Conservation (phyloP, 176 grass and related monocot species). For the Zea luxurians region DNA sequence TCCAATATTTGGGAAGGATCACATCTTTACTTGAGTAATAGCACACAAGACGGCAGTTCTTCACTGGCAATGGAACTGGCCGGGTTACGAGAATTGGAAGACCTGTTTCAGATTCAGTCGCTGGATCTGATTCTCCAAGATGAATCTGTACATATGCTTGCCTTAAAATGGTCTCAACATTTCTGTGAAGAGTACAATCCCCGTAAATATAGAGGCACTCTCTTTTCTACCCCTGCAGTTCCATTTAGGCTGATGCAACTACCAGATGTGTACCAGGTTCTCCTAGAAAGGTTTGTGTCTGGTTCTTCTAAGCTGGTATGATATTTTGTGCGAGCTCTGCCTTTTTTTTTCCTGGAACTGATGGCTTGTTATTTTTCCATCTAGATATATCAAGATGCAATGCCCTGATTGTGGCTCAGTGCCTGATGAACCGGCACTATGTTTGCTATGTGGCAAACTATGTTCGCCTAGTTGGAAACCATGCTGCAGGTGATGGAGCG, state of each 20-base stretch:
- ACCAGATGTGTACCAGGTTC: constrained; percentile 86
- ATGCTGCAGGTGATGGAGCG: constrained; percentile 75
- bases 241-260: constrained; percentile 93
- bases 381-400: constrained; percentile 84
- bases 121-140: constrained; percentile 77
- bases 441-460: constrained; percentile 86
- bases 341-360: constrained; percentile 18
- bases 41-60: constrained; percentile 41
- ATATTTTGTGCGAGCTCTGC: not conserved
- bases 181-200: constrained; percentile 70
- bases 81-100: constrained; percentile 77
- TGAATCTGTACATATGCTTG: constrained; percentile 58
- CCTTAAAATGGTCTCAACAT: constrained; percentile 87
- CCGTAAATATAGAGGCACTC: constrained; percentile 48
- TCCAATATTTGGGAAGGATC: constrained; percentile 81
- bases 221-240: constrained; percentile 68
- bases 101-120: constrained; percentile 69
- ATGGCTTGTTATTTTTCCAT: not conserved
- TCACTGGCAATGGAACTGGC: constrained; percentile 59
- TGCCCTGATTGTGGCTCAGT: constrained; percentile 75
- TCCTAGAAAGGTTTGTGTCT: constrained; percentile 49
- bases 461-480: constrained; percentile 89
- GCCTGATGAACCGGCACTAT: constrained; percentile 90
- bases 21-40: constrained; percentile 53
- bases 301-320: constrained; percentile 30